phyloP scores from a whole-genome alignment of 2,329 filamentous ascomycete genomes.

The Talaromyces sp. region DNA sequence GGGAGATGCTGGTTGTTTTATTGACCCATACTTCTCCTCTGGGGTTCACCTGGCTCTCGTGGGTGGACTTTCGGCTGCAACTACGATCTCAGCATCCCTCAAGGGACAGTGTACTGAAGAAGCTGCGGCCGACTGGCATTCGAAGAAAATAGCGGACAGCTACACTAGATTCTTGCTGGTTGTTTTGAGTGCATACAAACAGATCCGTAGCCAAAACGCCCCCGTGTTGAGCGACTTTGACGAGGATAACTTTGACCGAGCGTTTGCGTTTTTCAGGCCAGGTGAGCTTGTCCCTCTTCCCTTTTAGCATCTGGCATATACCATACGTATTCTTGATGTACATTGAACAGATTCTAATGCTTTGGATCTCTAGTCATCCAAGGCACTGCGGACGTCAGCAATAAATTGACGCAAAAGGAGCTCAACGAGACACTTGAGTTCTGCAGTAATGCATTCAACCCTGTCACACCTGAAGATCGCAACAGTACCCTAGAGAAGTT shows the following conservation, averaged over 20 bases:
- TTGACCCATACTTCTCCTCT: conserved; percentile 46
- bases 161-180: conserved; percentile 46
- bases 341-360: neutral
- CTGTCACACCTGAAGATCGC: neutral
- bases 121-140: conserved; percentile 36
- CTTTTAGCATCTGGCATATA: too few species aligned
- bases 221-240: conserved; percentile 1
- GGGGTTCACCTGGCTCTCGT: conserved; percentile 43
- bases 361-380: neutral
- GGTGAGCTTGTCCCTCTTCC: neutral
- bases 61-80: conserved; percentile 41
- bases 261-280: neutral
- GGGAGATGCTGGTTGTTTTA: conserved; percentile 46
- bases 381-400: neutral
- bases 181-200: conserved; percentile 13
- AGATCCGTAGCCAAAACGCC: conserved; percentile 6
- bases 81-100: conserved; percentile 37
- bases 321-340: neutral
- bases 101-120: conserved; percentile 36
- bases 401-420: neutral
- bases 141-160: conserved; percentile 38
- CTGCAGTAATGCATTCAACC: conserved; percentile 4
- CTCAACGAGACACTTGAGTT: conserved; percentile 17
- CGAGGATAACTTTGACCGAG: neutral
- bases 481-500: neutral